These are phyloP conservation scores for Fusarium pininemorale DNA, from an alignment of 2,329 filamentous ascomycete species.

Conservation along the genomic window DNA sequence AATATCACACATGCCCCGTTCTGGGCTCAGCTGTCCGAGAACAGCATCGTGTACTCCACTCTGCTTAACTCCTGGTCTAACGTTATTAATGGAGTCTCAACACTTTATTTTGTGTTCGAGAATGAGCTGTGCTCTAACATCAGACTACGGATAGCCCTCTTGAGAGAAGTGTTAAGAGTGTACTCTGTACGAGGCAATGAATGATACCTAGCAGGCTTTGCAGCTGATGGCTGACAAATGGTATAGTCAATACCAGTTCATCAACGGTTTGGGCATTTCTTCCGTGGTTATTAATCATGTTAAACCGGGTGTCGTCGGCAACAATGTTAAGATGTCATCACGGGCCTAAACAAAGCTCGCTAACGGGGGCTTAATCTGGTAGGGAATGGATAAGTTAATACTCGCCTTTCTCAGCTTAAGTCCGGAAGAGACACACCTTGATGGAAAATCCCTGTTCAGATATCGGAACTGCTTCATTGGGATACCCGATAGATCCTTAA, in stretches of 20 bases:
- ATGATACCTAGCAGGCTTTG: slow-evolving; percentile 4
- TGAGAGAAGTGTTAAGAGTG: neutral
- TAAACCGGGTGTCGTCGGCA: slow-evolving; percentile 40
- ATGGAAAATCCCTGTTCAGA: slow-evolving; percentile 36
- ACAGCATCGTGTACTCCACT: slow-evolving; percentile 10
- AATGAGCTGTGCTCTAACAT: neutral
- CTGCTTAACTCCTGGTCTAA: neutral
- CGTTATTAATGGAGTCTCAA: neutral
- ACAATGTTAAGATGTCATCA: slow-evolving; percentile 20
- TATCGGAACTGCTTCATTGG: slow-evolving; percentile 42
- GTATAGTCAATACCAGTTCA: slow-evolving; percentile 15
- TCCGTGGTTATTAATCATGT: slow-evolving; percentile 27
- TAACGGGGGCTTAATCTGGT: slow-evolving; percentile 26
- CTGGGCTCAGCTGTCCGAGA: neutral
- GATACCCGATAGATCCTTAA: slow-evolving; percentile 33
- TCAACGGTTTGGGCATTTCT: slow-evolving; percentile 37
- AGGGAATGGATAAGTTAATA: slow-evolving; percentile 32
- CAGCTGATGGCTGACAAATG: slow-evolving; percentile 39
- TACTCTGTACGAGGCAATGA: neutral
- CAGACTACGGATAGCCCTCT: neutral
- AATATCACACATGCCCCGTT: slow-evolving; percentile 24
- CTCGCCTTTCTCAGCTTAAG: slow-evolving; percentile 34
- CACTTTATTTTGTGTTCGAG: neutral
- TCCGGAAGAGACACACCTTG: slow-evolving; percentile 33
- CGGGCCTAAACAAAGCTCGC: slow-evolving; percentile 11